phyloP scores from a whole-genome alignment of 306 rosid species.

The Macrotyloma uniflorum region DNA sequence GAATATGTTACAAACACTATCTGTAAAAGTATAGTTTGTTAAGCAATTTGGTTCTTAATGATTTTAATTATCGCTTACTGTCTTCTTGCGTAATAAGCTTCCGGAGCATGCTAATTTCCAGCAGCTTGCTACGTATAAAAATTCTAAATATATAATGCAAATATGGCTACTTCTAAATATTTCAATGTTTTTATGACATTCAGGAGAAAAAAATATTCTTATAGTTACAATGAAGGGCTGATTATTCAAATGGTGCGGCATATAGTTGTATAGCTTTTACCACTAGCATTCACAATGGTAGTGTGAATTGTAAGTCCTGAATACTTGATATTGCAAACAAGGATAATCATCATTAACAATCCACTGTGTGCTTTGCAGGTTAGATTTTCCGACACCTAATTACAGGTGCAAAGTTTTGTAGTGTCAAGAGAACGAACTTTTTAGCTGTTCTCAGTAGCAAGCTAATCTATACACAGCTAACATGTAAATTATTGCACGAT shows the following conservation, averaged over 20 bases:
- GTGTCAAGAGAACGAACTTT: conserved; percentile 48
- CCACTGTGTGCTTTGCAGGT: conserved; percentile 60
- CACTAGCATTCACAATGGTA: conserved; percentile 31
- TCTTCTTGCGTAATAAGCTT: conserved; percentile 22
- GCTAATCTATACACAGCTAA: conserved; percentile 54
- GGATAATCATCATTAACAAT: conserved; percentile 34
- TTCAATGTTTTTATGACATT: conserved; percentile 7
- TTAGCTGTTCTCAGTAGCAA: conserved; percentile 46
- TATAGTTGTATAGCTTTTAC: conserved; percentile 33
- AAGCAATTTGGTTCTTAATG: conserved; percentile 5
- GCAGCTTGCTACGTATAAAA: not conserved
- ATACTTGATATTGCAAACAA: conserved; percentile 23
- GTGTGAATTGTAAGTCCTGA: conserved; percentile 22
- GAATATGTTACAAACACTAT: too few relatives aligned
- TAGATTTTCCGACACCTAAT: conserved; percentile 40
- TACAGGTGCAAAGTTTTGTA: conserved; percentile 69
- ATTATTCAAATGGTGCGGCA: conserved; percentile 29
- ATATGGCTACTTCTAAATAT: conserved; percentile 19
- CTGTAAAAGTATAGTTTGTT: not conserved
- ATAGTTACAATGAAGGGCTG: conserved; percentile 12
- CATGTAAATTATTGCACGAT: conserved; percentile 52
- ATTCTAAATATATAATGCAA: not conserved
- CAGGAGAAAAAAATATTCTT: conserved; percentile 35
- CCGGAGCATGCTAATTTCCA: not conserved
- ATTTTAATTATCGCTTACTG: not conserved